These are phyloP conservation scores for Starmerella apis DNA, from an alignment of 805 yeast genomes.

Conservation along the genomic window DNA sequence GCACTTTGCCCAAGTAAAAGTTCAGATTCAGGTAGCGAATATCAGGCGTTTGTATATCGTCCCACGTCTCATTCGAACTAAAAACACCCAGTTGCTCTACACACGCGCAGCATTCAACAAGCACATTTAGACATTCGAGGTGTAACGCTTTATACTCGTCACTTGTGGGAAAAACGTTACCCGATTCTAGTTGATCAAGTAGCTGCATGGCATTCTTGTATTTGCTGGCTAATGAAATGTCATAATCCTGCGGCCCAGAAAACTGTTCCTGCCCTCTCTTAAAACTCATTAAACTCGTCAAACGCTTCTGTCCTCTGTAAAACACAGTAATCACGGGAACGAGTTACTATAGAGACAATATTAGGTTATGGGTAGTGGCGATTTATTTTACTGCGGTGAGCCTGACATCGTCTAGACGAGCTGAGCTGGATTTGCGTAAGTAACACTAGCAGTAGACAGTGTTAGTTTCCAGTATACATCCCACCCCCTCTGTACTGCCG, in stretches of 20 bases:
- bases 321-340: too few species aligned
- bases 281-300: too few species aligned
- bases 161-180: constrained; percentile 8
- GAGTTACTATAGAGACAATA: too few species aligned
- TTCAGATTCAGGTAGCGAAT: constrained; percentile 51
- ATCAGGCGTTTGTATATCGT: constrained; percentile 56
- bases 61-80: constrained; percentile 59
- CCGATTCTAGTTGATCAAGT: constrained; percentile 7
- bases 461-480: too few species aligned
- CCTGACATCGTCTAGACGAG: too few species aligned
- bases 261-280: background rate
- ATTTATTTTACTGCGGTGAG: too few species aligned
- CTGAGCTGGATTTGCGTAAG: too few species aligned
- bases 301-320: too few species aligned
- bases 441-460: too few species aligned
- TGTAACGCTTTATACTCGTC: constrained; percentile 14
- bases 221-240: background rate
- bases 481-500: too few species aligned
- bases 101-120: constrained; percentile 8
- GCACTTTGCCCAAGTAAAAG: constrained; percentile 44
- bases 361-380: too few species aligned
- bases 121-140: constrained; percentile 2
- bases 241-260: background rate
- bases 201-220: background rate
- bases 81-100: constrained; percentile 48